Evolutionary conservation across 768 basidiomycete species (phyloP), one percentile per base, ranked within the genome.

Genomic region (Lentinula guzmanii): DNA sequence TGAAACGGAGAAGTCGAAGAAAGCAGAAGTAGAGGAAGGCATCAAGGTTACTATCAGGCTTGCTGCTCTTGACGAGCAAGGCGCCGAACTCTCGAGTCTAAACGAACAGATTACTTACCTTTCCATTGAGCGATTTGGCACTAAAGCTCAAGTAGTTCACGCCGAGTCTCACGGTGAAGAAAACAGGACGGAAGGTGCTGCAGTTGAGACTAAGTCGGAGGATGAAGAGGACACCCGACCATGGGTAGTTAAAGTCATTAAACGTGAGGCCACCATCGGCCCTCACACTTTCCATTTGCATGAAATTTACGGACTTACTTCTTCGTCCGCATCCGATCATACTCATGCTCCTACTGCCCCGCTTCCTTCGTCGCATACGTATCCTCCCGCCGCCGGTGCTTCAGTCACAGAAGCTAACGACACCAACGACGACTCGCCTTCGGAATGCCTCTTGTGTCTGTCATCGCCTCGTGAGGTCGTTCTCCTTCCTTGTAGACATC

Each of bases 231-330:
- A 93, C 66, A 76, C 77, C 10, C 77, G 90, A 42, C 85, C 91
- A 2, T 98, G 93, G 93, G 86, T 95, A 18, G 91, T 96, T 70
- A 91, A 89, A 70, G 95, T 98, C 42, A 87, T 95, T 61, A 91
- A 94, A 71, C 84, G 95, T 48, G 95, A 98, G 72, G 95, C 95
- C 35, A 67, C 90, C 87, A 97, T 98, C 68, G 95, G 95, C 3
- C 82, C 89, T 5, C 93, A 95, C 69, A 93, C 93, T 0, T 98
- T 98, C 86, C 90, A 95, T 58, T 78, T 98, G 34, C 94, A 96
- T 69, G 95, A 98, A 70, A 98, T 98, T 52, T 98, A 90, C 66
- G 95, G 95, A 52, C 82, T 98, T 5, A 86, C 91, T 0, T 84
- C 90, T 6, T 74, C 82, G 55, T 74, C 81, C 8, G 72, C 77